Percentiles rank a stretch among this genome's conserved stretches.
phyloP scores from a whole-genome alignment of 495 filamentous ascomycete species.

The Neohortaea acidophila region DNA sequence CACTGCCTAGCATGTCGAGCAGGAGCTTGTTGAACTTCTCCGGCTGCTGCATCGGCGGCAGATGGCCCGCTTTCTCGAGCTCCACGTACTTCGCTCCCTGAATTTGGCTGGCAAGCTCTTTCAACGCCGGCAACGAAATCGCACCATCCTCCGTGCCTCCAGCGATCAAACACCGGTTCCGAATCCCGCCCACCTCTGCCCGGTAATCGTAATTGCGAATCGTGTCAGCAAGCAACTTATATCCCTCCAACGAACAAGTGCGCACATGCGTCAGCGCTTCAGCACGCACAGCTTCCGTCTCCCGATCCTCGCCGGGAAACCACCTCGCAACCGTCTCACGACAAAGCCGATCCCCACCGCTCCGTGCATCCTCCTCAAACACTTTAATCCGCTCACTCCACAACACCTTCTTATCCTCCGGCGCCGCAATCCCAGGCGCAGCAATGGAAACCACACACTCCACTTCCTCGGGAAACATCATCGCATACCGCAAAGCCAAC shows the following conservation, averaged over 20 bases:
- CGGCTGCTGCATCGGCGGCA: slow-evolving; percentile 15
- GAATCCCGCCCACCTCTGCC: not conserved
- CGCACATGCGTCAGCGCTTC: slow-evolving; percentile 12
- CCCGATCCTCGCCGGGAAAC: slow-evolving; percentile 5
- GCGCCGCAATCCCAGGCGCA: slow-evolving; percentile 9
- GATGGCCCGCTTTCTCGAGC: slow-evolving; percentile 9
- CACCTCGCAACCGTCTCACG: slow-evolving; percentile 8
- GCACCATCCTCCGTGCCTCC: slow-evolving; percentile 10
- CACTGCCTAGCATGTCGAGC: slow-evolving; percentile 1
- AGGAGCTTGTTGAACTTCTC: slow-evolving; percentile 6
- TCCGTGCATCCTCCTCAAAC: slow-evolving; percentile 12
- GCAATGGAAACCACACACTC: slow-evolving; percentile 9
- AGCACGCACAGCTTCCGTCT: slow-evolving; percentile 8
- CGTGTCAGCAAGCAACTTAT: slow-evolving; percentile 8
- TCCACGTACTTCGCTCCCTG: slow-evolving; percentile 6
- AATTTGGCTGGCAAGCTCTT: slow-evolving; percentile 4
- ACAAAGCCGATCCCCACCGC: slow-evolving; percentile 4
- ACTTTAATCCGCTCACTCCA: slow-evolving; percentile 9
- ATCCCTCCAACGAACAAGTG: slow-evolving; percentile 9
- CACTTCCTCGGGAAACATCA: slow-evolving; percentile 12
- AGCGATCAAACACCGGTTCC: slow-evolving; percentile 6
- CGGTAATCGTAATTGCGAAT: slow-evolving; percentile 14
- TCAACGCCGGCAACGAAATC: not conserved
- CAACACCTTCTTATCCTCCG: slow-evolving; percentile 5
- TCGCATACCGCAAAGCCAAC: slow-evolving; percentile 13